Base-by-base conservation (phyloP, 2,329 filamentous ascomycete genomes). In the Penicillium sp. region DNA sequence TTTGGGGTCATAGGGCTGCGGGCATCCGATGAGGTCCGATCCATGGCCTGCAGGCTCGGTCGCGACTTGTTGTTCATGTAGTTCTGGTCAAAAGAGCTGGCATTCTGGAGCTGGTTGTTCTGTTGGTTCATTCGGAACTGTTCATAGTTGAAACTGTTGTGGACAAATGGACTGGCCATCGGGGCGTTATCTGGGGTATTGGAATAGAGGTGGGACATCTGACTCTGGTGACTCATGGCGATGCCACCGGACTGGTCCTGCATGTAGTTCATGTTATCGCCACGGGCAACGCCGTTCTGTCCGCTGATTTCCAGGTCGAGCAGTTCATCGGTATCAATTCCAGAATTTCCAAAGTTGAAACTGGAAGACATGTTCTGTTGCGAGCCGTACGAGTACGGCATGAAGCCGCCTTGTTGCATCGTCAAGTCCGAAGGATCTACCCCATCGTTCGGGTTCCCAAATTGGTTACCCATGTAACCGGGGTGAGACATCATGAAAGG, bases 181-280 rank as follows among this genome's bases (percentile, higher is more conserved):
- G 93, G 91, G 48, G 90, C 88, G 47, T 90, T 90, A 56, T 97
- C 93, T 3, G 93, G 92, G 2, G 92, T 96, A 70, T 89, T 90
- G 18, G 93, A 96, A 73, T 88, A 97, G 56, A 90, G 85, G 66
- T 88, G 71, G 13, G 71, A 87, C 67, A 90, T 85, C 52, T 88
- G 85, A 44, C 81, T 77, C 55, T 85, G 83, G 59, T 89, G 85
- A 63, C 87, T 82, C 54, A 85, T 81, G 34, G 87, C 71, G 31
- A 80, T 74, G 23, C 72, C 73, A 38, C 78, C 74, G 54, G 78
- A 80, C 53, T 87, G 85, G 52, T 87, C 75, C 47, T 71, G 69
- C 23, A 74, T 65, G 51, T 68, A 71, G 47, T 72, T 72, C 59
- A 72, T 65, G 49, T 61, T 65, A 47, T 69, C 66, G 49, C 60